phyloP scores from a whole-genome alignment of 2,329 filamentous ascomycete genomes.

The Rachicladosporium sp. region DNA sequence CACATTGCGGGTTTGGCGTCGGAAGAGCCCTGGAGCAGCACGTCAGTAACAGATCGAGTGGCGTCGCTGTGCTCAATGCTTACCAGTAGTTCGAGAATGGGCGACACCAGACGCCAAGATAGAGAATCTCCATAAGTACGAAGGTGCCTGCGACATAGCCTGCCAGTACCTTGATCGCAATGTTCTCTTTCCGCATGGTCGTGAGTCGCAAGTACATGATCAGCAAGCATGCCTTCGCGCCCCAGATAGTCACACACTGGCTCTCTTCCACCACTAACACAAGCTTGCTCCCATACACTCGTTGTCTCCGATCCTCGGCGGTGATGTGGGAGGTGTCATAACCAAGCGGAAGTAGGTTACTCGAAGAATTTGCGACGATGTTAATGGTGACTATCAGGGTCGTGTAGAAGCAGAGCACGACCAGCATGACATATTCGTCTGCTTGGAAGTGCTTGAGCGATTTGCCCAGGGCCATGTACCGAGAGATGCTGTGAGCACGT shows the following conservation, averaged over 20 bases:
- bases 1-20: conserved; percentile 27
- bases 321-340: conserved; percentile 33
- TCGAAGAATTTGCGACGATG: conserved; percentile 27
- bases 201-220: conserved; percentile 28
- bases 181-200: conserved; percentile 23
- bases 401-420: conserved; percentile 38
- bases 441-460: conserved; percentile 37
- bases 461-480: conserved; percentile 31
- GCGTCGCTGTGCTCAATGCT: conserved; percentile 1
- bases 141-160: conserved; percentile 25
- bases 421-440: conserved; percentile 47
- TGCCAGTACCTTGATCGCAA: conserved; percentile 22
- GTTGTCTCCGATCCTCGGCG: conserved; percentile 11
- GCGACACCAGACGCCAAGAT: conserved; percentile 28
- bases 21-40: conserved; percentile 11
- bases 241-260: conserved; percentile 26
- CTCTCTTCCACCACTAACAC: conserved; percentile 28
- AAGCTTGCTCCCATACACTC: conserved; percentile 26
- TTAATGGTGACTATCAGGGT: conserved; percentile 38
- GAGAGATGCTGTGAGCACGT: conserved; percentile 26
- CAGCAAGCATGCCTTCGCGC: conserved; percentile 26
- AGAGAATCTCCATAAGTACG: conserved; percentile 28
- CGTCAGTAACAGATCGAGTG: no score
- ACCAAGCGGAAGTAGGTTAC: conserved; percentile 32
- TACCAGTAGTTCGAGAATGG: conserved; percentile 28